Conservation (phyloP, 352 stramenopile species). For the Pythium aristosporum region DNA sequence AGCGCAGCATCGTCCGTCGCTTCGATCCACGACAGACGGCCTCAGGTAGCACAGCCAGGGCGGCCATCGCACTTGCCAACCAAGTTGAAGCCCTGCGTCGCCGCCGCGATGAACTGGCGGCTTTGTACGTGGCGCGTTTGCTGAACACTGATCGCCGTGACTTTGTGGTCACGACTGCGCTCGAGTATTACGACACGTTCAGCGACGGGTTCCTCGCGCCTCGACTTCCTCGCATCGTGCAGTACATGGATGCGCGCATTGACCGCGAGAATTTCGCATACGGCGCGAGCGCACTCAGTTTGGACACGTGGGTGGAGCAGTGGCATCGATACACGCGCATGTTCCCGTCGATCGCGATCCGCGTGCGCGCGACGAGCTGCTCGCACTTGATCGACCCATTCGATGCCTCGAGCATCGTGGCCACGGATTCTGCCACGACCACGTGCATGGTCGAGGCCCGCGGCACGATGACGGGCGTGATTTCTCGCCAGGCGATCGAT, state of each 20-base stretch:
- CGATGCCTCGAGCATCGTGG: not conserved
- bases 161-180: conserved; percentile 10
- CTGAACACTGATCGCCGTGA: conserved; percentile 10
- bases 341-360: conserved; percentile 14
- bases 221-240: conserved; percentile 1
- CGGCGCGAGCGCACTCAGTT: not conserved
- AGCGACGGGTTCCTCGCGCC: conserved; percentile 5
- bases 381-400: conserved; percentile 6
- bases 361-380: conserved; percentile 1
- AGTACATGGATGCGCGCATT: conserved; percentile 14
- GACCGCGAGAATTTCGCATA: conserved; percentile 13
- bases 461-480: conserved; percentile 11
- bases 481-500: conserved; percentile 3
- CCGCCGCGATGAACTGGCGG: conserved; percentile 12
- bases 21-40: not conserved
- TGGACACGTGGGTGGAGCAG: conserved; percentile 11
- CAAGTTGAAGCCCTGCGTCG: conserved; percentile 18
- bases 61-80: not conserved
- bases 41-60: not conserved
- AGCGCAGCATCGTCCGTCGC: not conserved
- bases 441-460: conserved; percentile 3
- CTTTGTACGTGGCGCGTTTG: not conserved
- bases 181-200: conserved; percentile 20
- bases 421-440: not conserved
- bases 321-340: conserved; percentile 22